A percentile compares a stretch with the other conserved stretches of the same genome.
Evolutionary conservation across 768 basidiomycete genomes (phyloP).

Genomic region (Galerina marginata): DNA sequence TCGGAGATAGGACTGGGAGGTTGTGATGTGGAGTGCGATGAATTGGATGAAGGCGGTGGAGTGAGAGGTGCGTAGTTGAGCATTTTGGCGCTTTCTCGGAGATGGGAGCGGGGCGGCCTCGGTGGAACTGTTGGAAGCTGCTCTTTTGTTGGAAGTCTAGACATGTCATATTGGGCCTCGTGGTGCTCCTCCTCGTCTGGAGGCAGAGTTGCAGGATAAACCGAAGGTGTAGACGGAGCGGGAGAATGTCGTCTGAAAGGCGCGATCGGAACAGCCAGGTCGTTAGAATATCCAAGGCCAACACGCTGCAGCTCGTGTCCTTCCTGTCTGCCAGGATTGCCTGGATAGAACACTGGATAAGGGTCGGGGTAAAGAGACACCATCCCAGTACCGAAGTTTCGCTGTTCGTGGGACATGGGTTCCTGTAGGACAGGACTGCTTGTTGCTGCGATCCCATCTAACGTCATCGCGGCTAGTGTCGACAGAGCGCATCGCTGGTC

Average conservation of each 20-base stretch:
- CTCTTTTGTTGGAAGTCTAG: background rate
- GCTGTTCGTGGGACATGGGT: slow-evolving; percentile 13
- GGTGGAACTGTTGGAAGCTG: slow-evolving; percentile 25
- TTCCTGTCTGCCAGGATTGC: slow-evolving; percentile 9
- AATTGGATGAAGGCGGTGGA: slow-evolving; percentile 42
- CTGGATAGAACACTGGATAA: slow-evolving; percentile 23
- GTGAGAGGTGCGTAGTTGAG: slow-evolving; percentile 40
- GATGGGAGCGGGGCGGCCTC: slow-evolving; percentile 35
- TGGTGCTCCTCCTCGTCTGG: slow-evolving; percentile 34
- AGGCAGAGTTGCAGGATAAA: slow-evolving; percentile 53
- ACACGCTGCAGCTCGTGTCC: slow-evolving; percentile 10
- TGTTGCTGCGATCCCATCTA: slow-evolving; percentile 18
- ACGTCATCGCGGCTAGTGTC: slow-evolving; percentile 6
- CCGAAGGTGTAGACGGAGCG: slow-evolving; percentile 53
- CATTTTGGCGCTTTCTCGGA: slow-evolving; percentile 29
- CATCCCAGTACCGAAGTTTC: slow-evolving; percentile 4
- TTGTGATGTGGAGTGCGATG: slow-evolving; percentile 34
- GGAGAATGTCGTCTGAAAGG: slow-evolving; percentile 33
- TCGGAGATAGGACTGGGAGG: slow-evolving; percentile 31
- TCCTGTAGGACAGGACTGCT: slow-evolving; percentile 7
- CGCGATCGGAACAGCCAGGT: slow-evolving; percentile 7
- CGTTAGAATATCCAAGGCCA: slow-evolving; percentile 16
- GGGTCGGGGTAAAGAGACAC: slow-evolving; percentile 24
- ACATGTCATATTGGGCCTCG: slow-evolving; percentile 10
- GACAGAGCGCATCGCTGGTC: slow-evolving; percentile 25